phyloP scores from a whole-genome alignment of 345 rosid genomes.

The Odontarrhena argentea region DNA sequence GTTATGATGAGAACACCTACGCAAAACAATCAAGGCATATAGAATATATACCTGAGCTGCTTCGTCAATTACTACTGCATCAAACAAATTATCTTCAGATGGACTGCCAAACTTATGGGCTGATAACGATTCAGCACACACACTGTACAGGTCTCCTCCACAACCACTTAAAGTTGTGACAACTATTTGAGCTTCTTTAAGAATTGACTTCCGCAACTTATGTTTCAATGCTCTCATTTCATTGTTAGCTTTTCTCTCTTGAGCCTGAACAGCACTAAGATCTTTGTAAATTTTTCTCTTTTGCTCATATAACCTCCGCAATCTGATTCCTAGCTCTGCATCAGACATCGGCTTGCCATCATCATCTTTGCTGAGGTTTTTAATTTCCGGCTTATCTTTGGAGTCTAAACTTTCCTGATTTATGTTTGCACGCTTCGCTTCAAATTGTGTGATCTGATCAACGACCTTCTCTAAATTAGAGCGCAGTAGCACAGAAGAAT shows the following conservation, averaged over 20 bases:
- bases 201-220: conserved; percentile 75
- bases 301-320: conserved; percentile 74
- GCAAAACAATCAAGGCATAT: conserved; percentile 33
- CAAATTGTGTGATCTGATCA: conserved; percentile 70
- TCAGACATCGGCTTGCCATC: conserved; percentile 60
- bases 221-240: conserved; percentile 67
- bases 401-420: conserved; percentile 57
- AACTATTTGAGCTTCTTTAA: conserved; percentile 94
- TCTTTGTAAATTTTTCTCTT: conserved; percentile 84
- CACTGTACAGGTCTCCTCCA: conserved; percentile 95
- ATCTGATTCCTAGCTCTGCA: conserved; percentile 62
- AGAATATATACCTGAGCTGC: conserved; percentile 80
- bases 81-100: conserved; percentile 80
- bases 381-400: conserved; percentile 51
- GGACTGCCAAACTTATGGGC: conserved; percentile 68
- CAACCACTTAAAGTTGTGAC: conserved; percentile 94
- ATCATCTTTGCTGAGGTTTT: conserved; percentile 48
- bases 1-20: conserved; percentile 26
- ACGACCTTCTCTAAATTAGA: conserved; percentile 78
- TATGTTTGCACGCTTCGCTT: conserved; percentile 87
- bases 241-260: conserved; percentile 71
- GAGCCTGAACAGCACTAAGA: conserved; percentile 79
- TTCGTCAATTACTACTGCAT: conserved; percentile 94
- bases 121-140: conserved; percentile 82
- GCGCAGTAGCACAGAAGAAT: conserved; percentile 64